Base-by-base conservation (phyloP, 176 grass and related monocot genomes). In the Leersia perrieri region DNA sequence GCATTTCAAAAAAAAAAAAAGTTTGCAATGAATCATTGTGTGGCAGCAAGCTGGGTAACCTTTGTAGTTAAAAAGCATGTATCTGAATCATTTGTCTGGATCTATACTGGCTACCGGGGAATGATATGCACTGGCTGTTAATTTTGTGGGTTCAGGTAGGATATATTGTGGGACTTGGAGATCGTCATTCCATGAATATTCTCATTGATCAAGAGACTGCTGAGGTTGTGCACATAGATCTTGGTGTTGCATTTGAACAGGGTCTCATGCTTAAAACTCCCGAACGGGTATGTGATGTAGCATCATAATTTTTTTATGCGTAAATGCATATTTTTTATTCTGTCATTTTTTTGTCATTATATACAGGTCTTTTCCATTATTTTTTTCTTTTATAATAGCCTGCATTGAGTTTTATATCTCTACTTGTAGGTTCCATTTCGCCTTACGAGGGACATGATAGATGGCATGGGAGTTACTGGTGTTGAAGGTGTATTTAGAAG, bases 221-320 rank as follows among this genome's bases (percentile, higher is more conserved):
- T 2, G 95, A 98, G 83, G 86, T 98, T 70, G 88, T 98, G 27
- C 95, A 98, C 76, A 98, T 93, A 62, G 95, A 94, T 89, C 90
- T 98, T 89, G 95, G 95, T 83, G 95, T 98, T 89, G 92, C 95
- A 32, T 98, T 98, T 87, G 95, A 98, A 77, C 95, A 94, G 74
- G 95, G 95, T 70, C 90, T 98, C 44, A 94, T 98, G 90, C 88
- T 98, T 90, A 93, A 93, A 85, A 97, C 90, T 63, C 94, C 88
- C 80, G 94, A 97, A 74, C 82, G 86, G 84, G 94, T 93, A 92
- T 80, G 76, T 70, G 36, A 63, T 40, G 64, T 26, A 80, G 16
- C 14, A 64, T 80, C 27, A 78, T 51, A 34, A 40, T 74, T 27
- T 66, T 83, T 65, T 7, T 47, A 13, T 22, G 3, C 1, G 1